These are phyloP conservation scores for Hyparrhenia diplandra DNA, from an alignment of 176 grass and related monocot genomes.

Conservation along the genomic window DNA sequence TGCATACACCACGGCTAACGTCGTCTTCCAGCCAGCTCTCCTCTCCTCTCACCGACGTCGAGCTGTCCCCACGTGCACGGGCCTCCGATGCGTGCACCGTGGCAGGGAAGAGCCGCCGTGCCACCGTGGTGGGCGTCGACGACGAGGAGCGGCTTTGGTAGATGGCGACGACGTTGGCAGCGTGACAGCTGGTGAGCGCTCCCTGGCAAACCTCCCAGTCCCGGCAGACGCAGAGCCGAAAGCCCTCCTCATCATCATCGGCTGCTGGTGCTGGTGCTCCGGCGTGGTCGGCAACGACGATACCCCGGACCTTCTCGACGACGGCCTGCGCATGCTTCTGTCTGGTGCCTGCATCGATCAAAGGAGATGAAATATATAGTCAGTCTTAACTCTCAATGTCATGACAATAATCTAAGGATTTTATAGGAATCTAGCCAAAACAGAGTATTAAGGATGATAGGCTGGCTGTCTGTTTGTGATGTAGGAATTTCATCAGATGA, in stretches of 20 bases:
- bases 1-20: background rate
- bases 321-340: slow-evolving; percentile 11
- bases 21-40: background rate
- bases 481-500: too few relatives aligned
- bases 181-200: slow-evolving; percentile 1
- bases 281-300: slow-evolving; percentile 32
- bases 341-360: slow-evolving; percentile 15
- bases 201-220: slow-evolving; percentile 7
- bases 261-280: slow-evolving; percentile 26
- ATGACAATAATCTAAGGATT: too few relatives aligned
- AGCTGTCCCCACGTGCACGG: background rate
- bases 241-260: background rate
- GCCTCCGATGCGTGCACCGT: background rate
- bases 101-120: slow-evolving; percentile 34
- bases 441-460: too few relatives aligned
- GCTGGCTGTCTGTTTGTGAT: too few relatives aligned
- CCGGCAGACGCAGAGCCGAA: slow-evolving; percentile 28
- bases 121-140: background rate
- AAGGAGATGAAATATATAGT: background rate
- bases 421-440: too few relatives aligned
- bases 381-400: background rate
- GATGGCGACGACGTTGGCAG: background rate
- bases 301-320: background rate
- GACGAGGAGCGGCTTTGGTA: slow-evolving; percentile 10
- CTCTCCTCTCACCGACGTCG: slow-evolving; percentile 15